A percentile compares a stretch with the other conserved stretches of the same genome.
Evolutionary conservation across 768 basidiomycete species (phyloP).

Genomic region (Mrakia hoshinonis): DNA sequence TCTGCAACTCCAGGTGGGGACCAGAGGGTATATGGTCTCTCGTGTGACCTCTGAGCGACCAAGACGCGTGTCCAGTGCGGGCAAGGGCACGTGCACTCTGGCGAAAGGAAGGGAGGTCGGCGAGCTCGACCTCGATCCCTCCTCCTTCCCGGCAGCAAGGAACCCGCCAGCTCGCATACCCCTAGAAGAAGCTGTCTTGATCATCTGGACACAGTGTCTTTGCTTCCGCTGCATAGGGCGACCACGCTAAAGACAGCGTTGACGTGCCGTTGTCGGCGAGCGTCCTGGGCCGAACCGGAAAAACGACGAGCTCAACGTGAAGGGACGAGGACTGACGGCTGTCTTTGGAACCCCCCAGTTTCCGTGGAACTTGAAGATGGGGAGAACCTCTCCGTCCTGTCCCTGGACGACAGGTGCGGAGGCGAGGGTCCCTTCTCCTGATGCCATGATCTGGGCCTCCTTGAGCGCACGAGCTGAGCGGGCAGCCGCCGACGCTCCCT

Average conservation of each 20-base stretch:
- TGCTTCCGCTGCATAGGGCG: no score
- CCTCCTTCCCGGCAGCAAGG: no score
- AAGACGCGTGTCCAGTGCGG: background rate
- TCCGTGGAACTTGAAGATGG: constrained; percentile 28
- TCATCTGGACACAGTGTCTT: no score
- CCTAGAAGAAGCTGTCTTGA: no score
- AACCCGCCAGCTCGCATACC: no score
- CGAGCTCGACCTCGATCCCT: no score
- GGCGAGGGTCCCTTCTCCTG: constrained; percentile 7
- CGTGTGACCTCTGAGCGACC: no score
- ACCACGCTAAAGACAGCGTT: no score
- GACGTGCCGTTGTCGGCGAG: no score
- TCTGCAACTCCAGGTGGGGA: no score
- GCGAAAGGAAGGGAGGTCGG: background rate
- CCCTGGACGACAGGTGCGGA: background rate
- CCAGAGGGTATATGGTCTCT: no score
- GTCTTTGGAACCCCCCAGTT: constrained; percentile 27
- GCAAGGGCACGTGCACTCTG: background rate
- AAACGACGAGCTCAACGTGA: background rate
- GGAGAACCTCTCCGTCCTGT: background rate
- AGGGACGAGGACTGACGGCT: constrained; percentile 10
- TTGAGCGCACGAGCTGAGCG: background rate
- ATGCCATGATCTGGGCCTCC: background rate
- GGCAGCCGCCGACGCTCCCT: background rate
- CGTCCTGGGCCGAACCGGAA: no score